These are phyloP conservation scores for Hibiscus syriacus DNA, from an alignment of 345 rosid genomes.

Conservation along the genomic window DNA sequence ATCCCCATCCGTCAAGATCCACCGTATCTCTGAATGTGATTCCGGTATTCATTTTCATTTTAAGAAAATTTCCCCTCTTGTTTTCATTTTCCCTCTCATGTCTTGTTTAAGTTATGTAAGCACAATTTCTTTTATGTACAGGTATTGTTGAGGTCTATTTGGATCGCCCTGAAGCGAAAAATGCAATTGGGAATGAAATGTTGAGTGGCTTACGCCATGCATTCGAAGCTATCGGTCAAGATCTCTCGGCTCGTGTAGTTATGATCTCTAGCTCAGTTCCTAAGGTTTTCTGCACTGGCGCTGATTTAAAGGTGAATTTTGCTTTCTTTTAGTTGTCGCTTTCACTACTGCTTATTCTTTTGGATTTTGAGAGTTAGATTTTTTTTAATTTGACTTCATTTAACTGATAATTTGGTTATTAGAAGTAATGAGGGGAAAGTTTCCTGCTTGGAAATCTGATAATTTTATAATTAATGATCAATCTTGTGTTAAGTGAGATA, in stretches of 20 bases:
- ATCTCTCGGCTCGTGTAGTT: constrained; percentile 59
- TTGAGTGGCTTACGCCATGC: constrained; percentile 50
- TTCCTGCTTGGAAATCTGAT: not conserved
- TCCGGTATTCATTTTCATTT: constrained; percentile 33
- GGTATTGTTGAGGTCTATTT: constrained; percentile 77
- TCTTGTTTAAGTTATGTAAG: not conserved
- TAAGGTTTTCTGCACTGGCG: constrained; percentile 83
- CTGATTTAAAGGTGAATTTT: constrained; percentile 70
- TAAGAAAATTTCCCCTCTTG: not conserved
- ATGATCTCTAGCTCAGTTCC: constrained; percentile 71
- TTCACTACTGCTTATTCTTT: not conserved
- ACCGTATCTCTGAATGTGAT: constrained; percentile 49
- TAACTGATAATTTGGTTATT: not conserved
- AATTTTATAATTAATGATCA: not conserved
- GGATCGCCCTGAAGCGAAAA: constrained; percentile 61
- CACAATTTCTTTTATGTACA: constrained; percentile 14
- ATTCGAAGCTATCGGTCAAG: constrained; percentile 47
- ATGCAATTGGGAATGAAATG: constrained; percentile 76
- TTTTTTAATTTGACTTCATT: not conserved
- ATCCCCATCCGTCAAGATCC: constrained; percentile 58
- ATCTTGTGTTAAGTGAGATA: not conserved
- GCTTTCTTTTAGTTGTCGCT: not conserved
- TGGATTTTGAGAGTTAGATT: not conserved
- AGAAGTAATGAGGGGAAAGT: not conserved
- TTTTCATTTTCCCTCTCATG: not conserved